Evolutionary conservation across 352 stramenopile genomes (phyloP).

Genomic region (Thraustochytrium striatum): DNA sequence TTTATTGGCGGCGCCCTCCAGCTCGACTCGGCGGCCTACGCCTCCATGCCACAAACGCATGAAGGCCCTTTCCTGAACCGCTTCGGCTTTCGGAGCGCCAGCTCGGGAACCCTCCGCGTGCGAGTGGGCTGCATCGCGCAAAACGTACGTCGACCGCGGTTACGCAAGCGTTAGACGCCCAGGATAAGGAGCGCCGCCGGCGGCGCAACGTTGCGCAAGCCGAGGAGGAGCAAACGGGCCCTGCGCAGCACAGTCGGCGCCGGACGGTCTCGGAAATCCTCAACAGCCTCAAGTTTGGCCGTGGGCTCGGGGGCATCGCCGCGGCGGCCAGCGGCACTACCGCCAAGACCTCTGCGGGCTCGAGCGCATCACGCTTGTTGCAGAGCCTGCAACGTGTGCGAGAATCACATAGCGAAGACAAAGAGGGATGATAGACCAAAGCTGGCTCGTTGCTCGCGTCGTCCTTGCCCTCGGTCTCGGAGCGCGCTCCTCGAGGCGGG

Average conservation of each 20-base stretch:
- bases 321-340: background rate
- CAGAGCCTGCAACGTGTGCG: no score
- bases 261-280: constrained; percentile 30
- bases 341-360: no score
- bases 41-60: constrained; percentile 6
- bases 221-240: background rate
- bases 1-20: constrained; percentile 32
- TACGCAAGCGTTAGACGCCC: background rate
- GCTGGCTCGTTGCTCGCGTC: no score
- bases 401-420: no score
- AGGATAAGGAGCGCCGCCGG: background rate
- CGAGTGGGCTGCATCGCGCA: background rate
- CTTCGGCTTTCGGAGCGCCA: constrained; percentile 12
- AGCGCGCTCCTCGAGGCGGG: no score
- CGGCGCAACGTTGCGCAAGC: background rate
- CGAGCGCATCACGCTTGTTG: no score
- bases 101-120: background rate
- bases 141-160: background rate
- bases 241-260: background rate
- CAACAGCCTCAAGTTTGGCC: constrained; percentile 16
- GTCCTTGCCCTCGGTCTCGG: no score
- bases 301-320: background rate
- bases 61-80: constrained; percentile 39
- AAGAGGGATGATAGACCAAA: no score
- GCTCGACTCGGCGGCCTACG: constrained; percentile 28